Conservation (phyloP, 1,284 basidiomycete species). For the Xerocomus minutiporus region DNA sequence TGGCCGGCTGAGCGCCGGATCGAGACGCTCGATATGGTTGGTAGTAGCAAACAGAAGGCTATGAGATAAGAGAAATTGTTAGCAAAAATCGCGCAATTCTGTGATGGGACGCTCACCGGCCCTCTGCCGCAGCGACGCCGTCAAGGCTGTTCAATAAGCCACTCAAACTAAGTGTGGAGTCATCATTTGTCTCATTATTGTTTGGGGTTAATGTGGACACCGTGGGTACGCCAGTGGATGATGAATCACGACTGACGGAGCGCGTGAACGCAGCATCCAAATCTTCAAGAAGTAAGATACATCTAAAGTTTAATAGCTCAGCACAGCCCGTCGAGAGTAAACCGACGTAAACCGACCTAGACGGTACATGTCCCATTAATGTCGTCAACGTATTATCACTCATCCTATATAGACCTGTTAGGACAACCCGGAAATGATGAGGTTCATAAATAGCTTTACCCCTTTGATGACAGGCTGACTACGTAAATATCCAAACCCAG, state of each 20-base stretch:
- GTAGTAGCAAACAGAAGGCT: constrained; percentile 79
- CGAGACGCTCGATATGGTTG: constrained; percentile 81
- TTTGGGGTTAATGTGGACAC: constrained; percentile 37
- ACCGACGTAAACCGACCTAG: constrained; percentile 48
- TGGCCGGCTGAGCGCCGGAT: constrained; percentile 74
- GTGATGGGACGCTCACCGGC: constrained; percentile 52
- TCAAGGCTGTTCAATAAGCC: constrained; percentile 81
- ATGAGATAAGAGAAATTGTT: constrained; percentile 13
- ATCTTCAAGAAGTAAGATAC: constrained; percentile 85
- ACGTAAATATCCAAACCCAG: constrained; percentile 86
- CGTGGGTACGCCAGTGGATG: constrained; percentile 67
- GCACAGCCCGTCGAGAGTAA: neutral
- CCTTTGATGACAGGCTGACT: constrained; percentile 78
- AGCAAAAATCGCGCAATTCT: constrained; percentile 13
- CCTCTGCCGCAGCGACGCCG: constrained; percentile 81
- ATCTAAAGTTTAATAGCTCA: constrained; percentile 41
- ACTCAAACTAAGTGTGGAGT: constrained; percentile 76
- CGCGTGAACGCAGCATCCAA: constrained; percentile 83
- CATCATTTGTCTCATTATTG: constrained; percentile 53
- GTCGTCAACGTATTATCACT: constrained; percentile 80
- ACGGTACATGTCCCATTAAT: constrained; percentile 79
- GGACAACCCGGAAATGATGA: neutral
- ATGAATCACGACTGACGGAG: constrained; percentile 72
- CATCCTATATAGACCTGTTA: constrained; percentile 50
- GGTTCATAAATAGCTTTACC: constrained; percentile 42